Conservation (phyloP, 805 yeast genomes). For the Pichia kluyveri region DNA sequence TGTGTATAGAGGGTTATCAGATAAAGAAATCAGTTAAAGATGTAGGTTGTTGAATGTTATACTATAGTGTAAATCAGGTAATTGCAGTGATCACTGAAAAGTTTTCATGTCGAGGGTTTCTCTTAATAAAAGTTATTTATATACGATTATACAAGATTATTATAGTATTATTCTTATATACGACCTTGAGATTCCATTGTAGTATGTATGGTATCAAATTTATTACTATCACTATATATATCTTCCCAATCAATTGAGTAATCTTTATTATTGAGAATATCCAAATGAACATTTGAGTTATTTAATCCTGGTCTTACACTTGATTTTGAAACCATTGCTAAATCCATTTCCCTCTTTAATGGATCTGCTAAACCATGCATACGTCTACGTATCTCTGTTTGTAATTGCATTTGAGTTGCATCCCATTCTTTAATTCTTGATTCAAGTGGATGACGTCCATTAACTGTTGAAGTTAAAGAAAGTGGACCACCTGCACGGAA, state of each 20-base stretch:
- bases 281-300: slow-evolving; percentile 39
- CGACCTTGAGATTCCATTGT: neutral
- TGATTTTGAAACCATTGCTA: slow-evolving; percentile 63
- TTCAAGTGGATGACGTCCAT: slow-evolving; percentile 83
- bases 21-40: no score
- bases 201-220: neutral
- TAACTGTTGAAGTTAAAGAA: slow-evolving; percentile 50
- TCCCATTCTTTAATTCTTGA: slow-evolving; percentile 74
- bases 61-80: no score
- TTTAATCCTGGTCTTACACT: slow-evolving; percentile 53
- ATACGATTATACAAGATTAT: no score
- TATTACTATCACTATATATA: slow-evolving; percentile 25
- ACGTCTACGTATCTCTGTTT: slow-evolving; percentile 71
- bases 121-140: no score
- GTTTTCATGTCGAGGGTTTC: no score
- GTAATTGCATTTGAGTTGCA: slow-evolving; percentile 55
- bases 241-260: slow-evolving; percentile 88
- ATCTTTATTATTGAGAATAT: slow-evolving; percentile 74
- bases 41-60: no score
- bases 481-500: slow-evolving; percentile 59
- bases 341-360: slow-evolving; percentile 83
- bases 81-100: no score
- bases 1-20: no score
- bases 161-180: no score
- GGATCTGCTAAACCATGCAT: slow-evolving; percentile 92